These are phyloP conservation scores for Caloboletus inedulis DNA, from an alignment of 1,284 basidiomycete genomes.

Conservation along the genomic window DNA sequence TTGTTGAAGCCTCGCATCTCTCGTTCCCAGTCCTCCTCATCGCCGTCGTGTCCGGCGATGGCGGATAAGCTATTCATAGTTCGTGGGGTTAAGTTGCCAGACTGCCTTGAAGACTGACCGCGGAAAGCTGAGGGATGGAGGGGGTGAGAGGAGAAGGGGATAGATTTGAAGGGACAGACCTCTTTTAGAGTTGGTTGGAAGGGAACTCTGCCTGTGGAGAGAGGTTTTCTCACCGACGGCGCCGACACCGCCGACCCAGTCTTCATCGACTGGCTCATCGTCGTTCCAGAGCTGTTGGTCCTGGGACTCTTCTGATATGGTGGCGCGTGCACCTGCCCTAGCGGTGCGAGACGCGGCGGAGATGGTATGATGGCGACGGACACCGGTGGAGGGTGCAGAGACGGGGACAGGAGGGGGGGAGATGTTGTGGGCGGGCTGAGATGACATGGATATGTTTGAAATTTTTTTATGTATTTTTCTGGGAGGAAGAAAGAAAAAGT, in stretches of 20 bases:
- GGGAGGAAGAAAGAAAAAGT: neutral
- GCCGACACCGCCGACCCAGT: constrained; percentile 76
- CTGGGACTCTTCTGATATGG: constrained; percentile 66
- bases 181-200: constrained; percentile 77
- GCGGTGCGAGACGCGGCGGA: constrained; percentile 67
- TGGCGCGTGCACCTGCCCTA: constrained; percentile 55
- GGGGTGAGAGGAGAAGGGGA: constrained; percentile 12
- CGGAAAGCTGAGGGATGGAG: constrained; percentile 40
- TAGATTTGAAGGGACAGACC: constrained; percentile 42
- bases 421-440: constrained; percentile 27
- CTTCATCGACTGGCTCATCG: constrained; percentile 72
- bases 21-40: constrained; percentile 80
- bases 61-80: constrained; percentile 77
- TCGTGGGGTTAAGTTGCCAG: constrained; percentile 64
- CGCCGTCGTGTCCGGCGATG: constrained; percentile 78
- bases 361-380: constrained; percentile 79
- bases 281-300: constrained; percentile 64
- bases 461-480: constrained; percentile 3
- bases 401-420: constrained; percentile 33
- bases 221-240: constrained; percentile 77
- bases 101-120: constrained; percentile 47
- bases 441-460: constrained; percentile 22
- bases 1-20: constrained; percentile 55
- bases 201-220: constrained; percentile 74
- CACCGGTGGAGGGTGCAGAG: constrained; percentile 45